phyloP scores from a whole-genome alignment of 192 early-diverging fungal genomes.

The Spizellomyces punctatus region DNA sequence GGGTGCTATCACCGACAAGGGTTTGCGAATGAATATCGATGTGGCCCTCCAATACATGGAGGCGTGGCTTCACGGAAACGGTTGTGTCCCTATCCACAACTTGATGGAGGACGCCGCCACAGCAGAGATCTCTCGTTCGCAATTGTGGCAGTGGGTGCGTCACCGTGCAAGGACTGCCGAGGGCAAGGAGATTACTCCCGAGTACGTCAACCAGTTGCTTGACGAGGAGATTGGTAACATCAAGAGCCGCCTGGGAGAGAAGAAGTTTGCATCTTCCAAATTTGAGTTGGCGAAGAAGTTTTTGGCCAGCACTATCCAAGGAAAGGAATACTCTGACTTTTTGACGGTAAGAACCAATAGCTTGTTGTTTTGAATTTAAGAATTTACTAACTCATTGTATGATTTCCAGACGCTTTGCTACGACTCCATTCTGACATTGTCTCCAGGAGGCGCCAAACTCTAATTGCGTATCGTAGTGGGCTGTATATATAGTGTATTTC shows the following conservation, averaged over 20 bases:
- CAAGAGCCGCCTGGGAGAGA: slow-evolving; percentile 55
- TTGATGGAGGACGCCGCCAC: slow-evolving; percentile 99
- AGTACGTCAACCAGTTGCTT: slow-evolving; percentile 76
- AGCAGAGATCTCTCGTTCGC: slow-evolving; percentile 95
- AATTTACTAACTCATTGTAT: background rate
- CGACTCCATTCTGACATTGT: slow-evolving; percentile 73
- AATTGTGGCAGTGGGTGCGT: slow-evolving; percentile 97
- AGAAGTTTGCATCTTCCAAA: slow-evolving; percentile 65
- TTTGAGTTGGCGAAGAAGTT: slow-evolving; percentile 68
- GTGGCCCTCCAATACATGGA: slow-evolving; percentile 94
- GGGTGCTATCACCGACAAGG: slow-evolving; percentile 79
- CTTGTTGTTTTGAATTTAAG: background rate
- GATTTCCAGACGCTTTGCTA: slow-evolving; percentile 76
- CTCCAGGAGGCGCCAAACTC: slow-evolving; percentile 19
- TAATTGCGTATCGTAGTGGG: background rate
- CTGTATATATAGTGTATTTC: too few species aligned
- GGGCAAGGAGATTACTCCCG: slow-evolving; percentile 78
- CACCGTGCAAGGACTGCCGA: slow-evolving; percentile 82
- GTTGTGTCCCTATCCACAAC: slow-evolving; percentile 98
- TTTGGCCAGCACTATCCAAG: slow-evolving; percentile 77
- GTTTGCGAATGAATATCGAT: slow-evolving; percentile 90
- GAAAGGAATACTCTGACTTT: slow-evolving; percentile 88
- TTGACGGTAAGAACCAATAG: slow-evolving; percentile 60
- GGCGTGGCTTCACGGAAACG: slow-evolving; percentile 91
- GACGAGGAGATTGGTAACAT: slow-evolving; percentile 82